Base-by-base conservation (phyloP, 768 basidiomycete species). In the Phaffia tasmanica region DNA sequence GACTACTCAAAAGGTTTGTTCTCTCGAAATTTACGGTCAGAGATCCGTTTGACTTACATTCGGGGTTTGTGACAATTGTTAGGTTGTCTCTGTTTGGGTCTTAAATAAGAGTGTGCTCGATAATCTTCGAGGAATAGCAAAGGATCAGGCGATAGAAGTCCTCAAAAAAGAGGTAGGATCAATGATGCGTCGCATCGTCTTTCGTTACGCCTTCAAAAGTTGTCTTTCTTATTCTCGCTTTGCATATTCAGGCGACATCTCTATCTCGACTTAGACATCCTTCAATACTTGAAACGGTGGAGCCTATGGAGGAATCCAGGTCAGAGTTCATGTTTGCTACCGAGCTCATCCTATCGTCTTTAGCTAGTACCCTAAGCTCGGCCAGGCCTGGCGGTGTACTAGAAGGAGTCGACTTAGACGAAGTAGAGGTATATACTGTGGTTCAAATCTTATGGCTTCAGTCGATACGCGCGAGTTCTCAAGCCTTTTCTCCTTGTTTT, bases 281-380 rank as follows among this genome's bases (percentile, higher is more conserved):
- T 4, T 93, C 88, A 69, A 84, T 99, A 59, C 81, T 99, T 66
- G 94, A 98, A 79, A 89, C 97, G 86, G 92, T 94, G 32, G 95
- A 99, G 77, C 94, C 95, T 29, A 78, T 95, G 56, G 92, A 97
- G 74, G 94, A 99, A 76, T 87, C 92, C 0, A 81, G 94, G 64
- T 71, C 27, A 48, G 88, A 94, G 72, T 80, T 98, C 50, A 84
- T 86, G 50, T 98, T 97, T 73, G 94, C 93, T 9, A 95, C 95
- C 0, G 95, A 99, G 73, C 86, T 86, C 35, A 79, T 98, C 42
- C 77, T 89, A 14, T 87, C 90, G 0, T 88, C 89, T 1, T 81
- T 99, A 16, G 83, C 62, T 3, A 58, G 55, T 15, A 51, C 67
- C 19, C 55, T 68, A 5, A 53, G 46, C 29, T 59, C 56, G 19